Evolutionary conservation across 352 stramenopile species (phyloP), one percentile per base, ranked within the genome.

Genomic region (Thraustochytrium sp.): DNA sequence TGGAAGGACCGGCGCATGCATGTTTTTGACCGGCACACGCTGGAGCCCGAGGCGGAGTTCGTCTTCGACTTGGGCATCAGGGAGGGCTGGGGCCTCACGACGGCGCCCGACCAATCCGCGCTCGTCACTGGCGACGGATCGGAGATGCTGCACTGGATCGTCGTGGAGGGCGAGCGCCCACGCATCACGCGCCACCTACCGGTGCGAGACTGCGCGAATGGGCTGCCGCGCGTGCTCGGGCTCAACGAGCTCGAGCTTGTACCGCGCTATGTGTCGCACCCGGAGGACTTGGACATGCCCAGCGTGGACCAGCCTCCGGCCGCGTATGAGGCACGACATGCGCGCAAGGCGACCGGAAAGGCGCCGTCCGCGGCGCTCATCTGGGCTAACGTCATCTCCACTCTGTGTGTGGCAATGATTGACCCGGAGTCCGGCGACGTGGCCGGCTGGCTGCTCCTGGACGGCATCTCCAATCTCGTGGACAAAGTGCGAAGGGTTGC

Each of bases 201-300:
- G 36, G 68, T 80, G 11, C 68, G 51, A 23, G 68, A 80, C 51
- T 80, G 68, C 26, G 34, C 34, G 26, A 61, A 64, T 31, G 51
- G n/a, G 8, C 40, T 80, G 68, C 68, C 68, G 26, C 11, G 40
- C 13, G 68, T 80, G 26, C 34, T 11, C 5, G 68, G 68, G 18
- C 76, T 80, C 21, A 80, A 80, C 46, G 68, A 80, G 68, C 68
- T 80, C 21, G 68, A 80, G 49, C 68, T 80, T 0, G 49, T 80
- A 4, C 68, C 68, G n/a, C 68, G 68, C 34, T 0, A 29, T 44
- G 18, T 80, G 16, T 55, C 68, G 53, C 48, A 80, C 68, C 68
- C 68, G 18, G 68, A 80, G 51, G 21, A 80, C 0, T 18, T 77
- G 9, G 13, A n/a, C 13, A 75, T 26, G 68, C 68, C 76, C 2